phyloP scores from a whole-genome alignment of 129 eudicot species.

The Artemisia annua region DNA sequence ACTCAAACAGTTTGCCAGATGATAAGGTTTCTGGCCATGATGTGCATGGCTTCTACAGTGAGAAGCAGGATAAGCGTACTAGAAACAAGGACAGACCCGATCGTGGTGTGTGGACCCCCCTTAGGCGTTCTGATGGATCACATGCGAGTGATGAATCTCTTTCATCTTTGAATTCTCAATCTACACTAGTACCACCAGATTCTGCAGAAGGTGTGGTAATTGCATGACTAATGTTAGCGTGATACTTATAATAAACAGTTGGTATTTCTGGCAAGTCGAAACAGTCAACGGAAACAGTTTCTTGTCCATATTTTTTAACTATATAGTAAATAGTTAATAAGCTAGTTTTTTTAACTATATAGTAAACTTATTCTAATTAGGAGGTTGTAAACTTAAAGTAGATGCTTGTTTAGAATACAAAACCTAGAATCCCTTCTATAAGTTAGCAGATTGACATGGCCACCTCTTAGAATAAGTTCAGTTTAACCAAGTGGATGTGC shows the following conservation, averaged over 20 bases:
- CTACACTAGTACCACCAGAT: constrained; percentile 37
- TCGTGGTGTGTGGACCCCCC: constrained; percentile 98
- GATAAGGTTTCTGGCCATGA: constrained; percentile 36
- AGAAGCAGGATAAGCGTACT: constrained; percentile 65
- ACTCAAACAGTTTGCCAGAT: constrained; percentile 48
- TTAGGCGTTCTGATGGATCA: constrained; percentile 69
- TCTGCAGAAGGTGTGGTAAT: constrained; percentile 57
- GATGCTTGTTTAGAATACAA: too few species aligned
- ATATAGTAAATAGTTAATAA: neutral
- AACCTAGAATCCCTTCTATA: too few species aligned
- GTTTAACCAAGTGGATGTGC: neutral
- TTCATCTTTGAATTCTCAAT: constrained; percentile 51
- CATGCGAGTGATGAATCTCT: constrained; percentile 45
- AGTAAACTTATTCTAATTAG: too few species aligned
- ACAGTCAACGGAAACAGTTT: neutral
- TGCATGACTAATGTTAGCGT: constrained; percentile 13
- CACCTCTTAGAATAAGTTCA: neutral
- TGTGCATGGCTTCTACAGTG: constrained; percentile 41
- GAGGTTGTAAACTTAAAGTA: too few species aligned
- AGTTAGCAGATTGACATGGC: too few species aligned
- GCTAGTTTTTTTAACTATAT: too few species aligned
- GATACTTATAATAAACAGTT: too few species aligned
- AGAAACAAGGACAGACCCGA: constrained; percentile 91
- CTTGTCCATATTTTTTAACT: neutral
- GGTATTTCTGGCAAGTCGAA: neutral